Evolutionary conservation across 345 rosid genomes (phyloP).

Genomic region (Citrus sp.): DNA sequence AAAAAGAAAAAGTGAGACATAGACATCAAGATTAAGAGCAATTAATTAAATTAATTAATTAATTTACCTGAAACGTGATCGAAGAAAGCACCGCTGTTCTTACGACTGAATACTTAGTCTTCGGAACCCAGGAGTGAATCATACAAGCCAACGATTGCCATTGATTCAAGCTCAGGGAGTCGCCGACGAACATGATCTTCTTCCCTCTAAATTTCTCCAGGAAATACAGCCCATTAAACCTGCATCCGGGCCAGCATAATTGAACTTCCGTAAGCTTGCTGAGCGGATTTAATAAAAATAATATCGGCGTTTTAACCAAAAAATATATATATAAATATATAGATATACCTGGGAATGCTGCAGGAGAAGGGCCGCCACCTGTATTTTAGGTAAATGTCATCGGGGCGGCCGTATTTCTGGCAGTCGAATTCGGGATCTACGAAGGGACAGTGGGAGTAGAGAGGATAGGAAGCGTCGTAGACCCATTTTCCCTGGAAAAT

Average conservation of each 20-base stretch:
- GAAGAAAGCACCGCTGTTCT: conserved; percentile 51
- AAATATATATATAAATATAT: no score
- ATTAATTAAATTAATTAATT: background rate
- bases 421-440: conserved; percentile 56
- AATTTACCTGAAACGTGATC: conserved; percentile 60
- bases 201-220: conserved; percentile 85
- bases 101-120: conserved; percentile 41
- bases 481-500: conserved; percentile 61
- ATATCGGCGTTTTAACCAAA: no score
- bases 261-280: background rate
- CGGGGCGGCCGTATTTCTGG: conserved; percentile 53
- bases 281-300: background rate
- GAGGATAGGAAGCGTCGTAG: conserved; percentile 48
- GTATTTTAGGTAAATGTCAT: conserved; percentile 44
- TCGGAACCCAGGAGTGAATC: conserved; percentile 68
- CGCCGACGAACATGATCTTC: conserved; percentile 96
- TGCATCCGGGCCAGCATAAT: conserved; percentile 15
- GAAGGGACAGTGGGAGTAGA: conserved; percentile 57
- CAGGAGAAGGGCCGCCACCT: conserved; percentile 69
- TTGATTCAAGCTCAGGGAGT: conserved; percentile 84
- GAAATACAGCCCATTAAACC: conserved; percentile 80
- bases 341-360: conserved; percentile 42
- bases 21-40: background rate
- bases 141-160: conserved; percentile 78
- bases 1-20: background rate